Evolutionary conservation across 345 rosid species (phyloP), one percentile per base, ranked within the genome.

Genomic region (Camelina neglecta): DNA sequence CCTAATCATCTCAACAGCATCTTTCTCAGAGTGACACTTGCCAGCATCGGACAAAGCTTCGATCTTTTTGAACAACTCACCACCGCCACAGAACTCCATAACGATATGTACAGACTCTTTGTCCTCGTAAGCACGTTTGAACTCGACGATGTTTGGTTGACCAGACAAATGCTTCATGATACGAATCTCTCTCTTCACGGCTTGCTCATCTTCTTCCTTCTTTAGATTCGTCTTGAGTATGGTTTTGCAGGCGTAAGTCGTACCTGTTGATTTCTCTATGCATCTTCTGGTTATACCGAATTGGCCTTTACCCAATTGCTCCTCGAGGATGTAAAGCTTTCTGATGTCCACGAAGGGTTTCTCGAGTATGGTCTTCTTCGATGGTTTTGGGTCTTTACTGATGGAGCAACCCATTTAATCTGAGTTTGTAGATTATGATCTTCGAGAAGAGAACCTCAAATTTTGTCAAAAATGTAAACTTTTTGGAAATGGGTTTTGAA

Each of bases 51-150:
- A 20, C 44, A 83, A 80, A 35, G 86, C 87, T 65, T 85, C 84
- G 47, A 89, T 90, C 73, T 89, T 77, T 79, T 90, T 92, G 15
- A 92, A 92, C 21, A 92, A 82, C 82, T 90, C 97, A 49, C 97
- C 96, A 11, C 97, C 96, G 47, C 93, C 86, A 71, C 97, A 92
- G 67, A 86, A 80, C 68, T 89, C 97, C 96, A 92, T 92, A 39
- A 89, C 93, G 20, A 92, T 77, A 78, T 92, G 93, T 36, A 90
- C 85, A 18, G 90, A 86, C 57, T 83, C 84, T 65, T 76, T 78
- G 62, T 90, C 96, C 75, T 90, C 96, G 62, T 74, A 87, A 72
- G 88, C 87, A 50, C 89, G 88, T 67, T 78, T 85, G 72, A 92
- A 85, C 67, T 88, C 92, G 11, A 92, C 93, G 41, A 88, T 87